These are phyloP conservation scores for Theileria sp. DNA, from an alignment of 169 alveolate species.

Conservation along the genomic window DNA sequence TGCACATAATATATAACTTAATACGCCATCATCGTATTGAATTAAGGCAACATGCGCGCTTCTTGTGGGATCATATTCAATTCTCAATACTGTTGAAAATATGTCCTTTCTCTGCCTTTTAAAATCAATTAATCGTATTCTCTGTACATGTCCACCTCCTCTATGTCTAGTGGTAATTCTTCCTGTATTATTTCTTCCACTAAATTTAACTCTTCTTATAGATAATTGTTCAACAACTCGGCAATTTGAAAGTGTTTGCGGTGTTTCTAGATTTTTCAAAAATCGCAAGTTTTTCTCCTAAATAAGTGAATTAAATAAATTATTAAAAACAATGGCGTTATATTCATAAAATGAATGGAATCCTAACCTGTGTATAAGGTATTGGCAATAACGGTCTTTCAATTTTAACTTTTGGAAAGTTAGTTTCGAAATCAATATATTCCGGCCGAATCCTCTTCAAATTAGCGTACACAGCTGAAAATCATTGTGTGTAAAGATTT, in stretches of 20 bases:
- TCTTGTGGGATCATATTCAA: slow-evolving; percentile 83
- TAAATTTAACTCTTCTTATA: slow-evolving; percentile 72
- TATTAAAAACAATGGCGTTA: slow-evolving; percentile 22
- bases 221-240: slow-evolving; percentile 79
- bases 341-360: slow-evolving; percentile 7
- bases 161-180: slow-evolving; percentile 78
- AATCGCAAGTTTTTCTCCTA: slow-evolving; percentile 48
- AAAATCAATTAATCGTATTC: slow-evolving; percentile 85
- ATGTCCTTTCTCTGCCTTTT: slow-evolving; percentile 85
- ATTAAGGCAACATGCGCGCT: slow-evolving; percentile 82
- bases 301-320: neutral
- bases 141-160: slow-evolving; percentile 86
- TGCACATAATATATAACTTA: slow-evolving; percentile 84
- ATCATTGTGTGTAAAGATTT: neutral
- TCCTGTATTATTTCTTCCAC: slow-evolving; percentile 83
- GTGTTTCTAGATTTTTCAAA: slow-evolving; percentile 18
- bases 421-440: slow-evolving; percentile 79
- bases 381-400: slow-evolving; percentile 56
- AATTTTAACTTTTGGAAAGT: slow-evolving; percentile 66
- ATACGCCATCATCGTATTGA: slow-evolving; percentile 88
- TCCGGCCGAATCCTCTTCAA: slow-evolving; percentile 76
- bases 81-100: slow-evolving; percentile 82
- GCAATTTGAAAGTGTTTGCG: slow-evolving; percentile 62
- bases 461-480: slow-evolving; percentile 60
- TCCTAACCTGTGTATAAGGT: slow-evolving; percentile 65